Evolutionary conservation across 2,329 filamentous ascomycete species (phyloP), one percentile per base, ranked within the genome.

Genomic region (Plectosphaerella cucumerina): DNA sequence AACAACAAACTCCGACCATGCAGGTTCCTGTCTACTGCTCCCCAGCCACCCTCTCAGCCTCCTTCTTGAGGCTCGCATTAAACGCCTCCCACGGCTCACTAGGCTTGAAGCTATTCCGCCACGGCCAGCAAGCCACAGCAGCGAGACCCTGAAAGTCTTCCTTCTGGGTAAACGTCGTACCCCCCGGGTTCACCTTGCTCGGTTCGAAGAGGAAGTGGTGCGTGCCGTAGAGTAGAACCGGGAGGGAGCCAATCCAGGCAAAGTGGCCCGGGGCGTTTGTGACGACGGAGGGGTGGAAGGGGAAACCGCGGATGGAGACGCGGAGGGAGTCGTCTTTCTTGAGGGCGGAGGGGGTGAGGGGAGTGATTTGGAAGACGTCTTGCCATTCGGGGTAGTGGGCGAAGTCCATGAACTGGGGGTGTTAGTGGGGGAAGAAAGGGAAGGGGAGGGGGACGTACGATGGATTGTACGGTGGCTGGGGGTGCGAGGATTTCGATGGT

Each of bases 121-220:
- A 53, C 20, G 51, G 51, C 37, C 35, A 44, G n/a, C 43, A 53
- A 14, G 56, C 12, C 4, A 54, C 15, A 21, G 45, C 49, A 42
- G 56, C 44, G 2, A 56, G 35, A 5, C 59, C 51, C 10, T 49
- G 31, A 20, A 56, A 59, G 12, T 51, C 49, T 44, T 63, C 58
- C 5, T 37, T 41, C 44, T 60, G 60, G 11, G 50, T 43, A 49
- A 62, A 60, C 2, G 54, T 58, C 37, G 59, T 62, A 26, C 50
- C 49, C 2, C 59, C 59, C 3, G 58, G 49, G 41, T 51, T 52
- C 17, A 37, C 51, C 37, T 49, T 51, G 54, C 57, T 62, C 17
- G 56, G 53, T 11, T 48, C 47, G 44, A 61, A 61, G 23, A 41
- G 26, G 45, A 60, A 61, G 2, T 48, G 45, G 50, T 62, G 59